Evolutionary conservation across 108 stramenopile genomes (phyloP).

Genomic region (Fistulifera pelliculosa): DNA sequence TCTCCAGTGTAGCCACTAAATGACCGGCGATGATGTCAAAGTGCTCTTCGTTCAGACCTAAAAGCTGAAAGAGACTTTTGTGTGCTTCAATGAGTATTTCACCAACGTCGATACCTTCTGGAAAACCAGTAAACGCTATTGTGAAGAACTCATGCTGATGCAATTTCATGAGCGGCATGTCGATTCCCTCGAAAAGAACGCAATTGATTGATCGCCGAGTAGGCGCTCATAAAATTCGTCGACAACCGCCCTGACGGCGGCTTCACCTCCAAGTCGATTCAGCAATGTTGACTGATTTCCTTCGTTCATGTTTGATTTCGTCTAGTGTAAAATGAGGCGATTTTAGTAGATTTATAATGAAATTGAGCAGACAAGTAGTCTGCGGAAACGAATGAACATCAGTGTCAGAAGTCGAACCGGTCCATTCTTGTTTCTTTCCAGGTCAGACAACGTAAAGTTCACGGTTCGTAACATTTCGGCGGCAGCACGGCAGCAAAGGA

Average conservation of each 20-base stretch:
- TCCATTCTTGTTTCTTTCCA: too few species aligned
- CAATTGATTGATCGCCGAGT: slow-evolving; percentile 8
- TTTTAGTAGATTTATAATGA: too few species aligned
- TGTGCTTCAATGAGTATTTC: slow-evolving; percentile 7
- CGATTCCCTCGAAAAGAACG: slow-evolving; percentile 11
- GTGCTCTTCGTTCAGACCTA: slow-evolving; percentile 16
- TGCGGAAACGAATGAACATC: too few species aligned
- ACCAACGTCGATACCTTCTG: slow-evolving; percentile 4
- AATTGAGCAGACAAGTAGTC: too few species aligned
- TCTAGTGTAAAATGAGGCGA: too few species aligned
- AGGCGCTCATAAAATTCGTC: slow-evolving; percentile 8
- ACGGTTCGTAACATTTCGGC: too few species aligned
- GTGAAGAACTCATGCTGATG: slow-evolving; percentile 16
- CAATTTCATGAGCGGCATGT: slow-evolving; percentile 3
- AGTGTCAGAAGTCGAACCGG: too few species aligned
- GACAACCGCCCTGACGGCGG: not conserved
- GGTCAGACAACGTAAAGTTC: too few species aligned
- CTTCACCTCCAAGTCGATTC: slow-evolving; percentile 8
- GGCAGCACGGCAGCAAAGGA: too few species aligned
- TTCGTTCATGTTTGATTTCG: too few species aligned
- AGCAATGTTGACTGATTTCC: not conserved
- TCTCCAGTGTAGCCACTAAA: slow-evolving; percentile 8
- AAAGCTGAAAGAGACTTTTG: slow-evolving; percentile 10
- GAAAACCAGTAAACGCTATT: slow-evolving; percentile 7
- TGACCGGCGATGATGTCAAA: slow-evolving; percentile 23